A percentile compares a stretch with the other conserved stretches of the same genome.
Evolutionary conservation across 345 rosid species (phyloP).

Genomic region (Acer negundo): DNA sequence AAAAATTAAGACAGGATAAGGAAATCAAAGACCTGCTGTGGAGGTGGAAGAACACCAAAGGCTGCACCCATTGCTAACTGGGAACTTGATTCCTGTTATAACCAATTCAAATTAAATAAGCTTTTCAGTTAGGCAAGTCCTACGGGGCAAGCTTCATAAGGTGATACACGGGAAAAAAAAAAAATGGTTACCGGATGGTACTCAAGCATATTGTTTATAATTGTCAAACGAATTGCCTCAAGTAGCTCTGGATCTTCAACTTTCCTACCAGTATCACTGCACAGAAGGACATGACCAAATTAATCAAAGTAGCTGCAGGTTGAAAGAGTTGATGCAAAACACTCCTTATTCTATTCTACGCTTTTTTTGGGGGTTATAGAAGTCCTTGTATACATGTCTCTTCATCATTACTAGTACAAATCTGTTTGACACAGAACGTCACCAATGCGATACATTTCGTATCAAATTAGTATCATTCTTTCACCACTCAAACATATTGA

Average conservation of each 20-base stretch:
- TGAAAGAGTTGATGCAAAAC: background rate
- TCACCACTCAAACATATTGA: background rate
- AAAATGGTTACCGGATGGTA: conserved; percentile 78
- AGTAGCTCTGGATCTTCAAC: conserved; percentile 94
- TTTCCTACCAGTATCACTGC: conserved; percentile 90
- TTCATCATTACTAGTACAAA: background rate
- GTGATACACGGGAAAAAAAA: conserved; percentile 10
- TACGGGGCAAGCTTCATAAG: background rate
- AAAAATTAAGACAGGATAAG: background rate
- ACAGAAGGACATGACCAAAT: conserved; percentile 22
- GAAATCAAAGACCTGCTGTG: conserved; percentile 45
- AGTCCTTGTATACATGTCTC: background rate
- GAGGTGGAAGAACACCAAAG: conserved; percentile 84
- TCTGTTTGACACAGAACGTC: background rate
- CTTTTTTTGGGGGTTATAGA: background rate
- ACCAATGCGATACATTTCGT: background rate
- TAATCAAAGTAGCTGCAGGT: conserved; percentile 10
- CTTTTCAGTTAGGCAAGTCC: conserved; percentile 10
- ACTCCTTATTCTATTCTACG: background rate
- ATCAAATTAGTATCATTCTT: background rate
- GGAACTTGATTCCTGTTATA: conserved; percentile 88
- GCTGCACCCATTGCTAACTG: conserved; percentile 96
- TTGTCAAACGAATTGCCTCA: conserved; percentile 94
- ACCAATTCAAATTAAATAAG: conserved; percentile 27
- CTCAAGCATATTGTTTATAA: conserved; percentile 83